A percentile compares a stretch with the other conserved stretches of the same genome.
Conservation (phyloP, 2,329 filamentous ascomycete species). For the Phaeomoniella chlamydospora region DNA sequence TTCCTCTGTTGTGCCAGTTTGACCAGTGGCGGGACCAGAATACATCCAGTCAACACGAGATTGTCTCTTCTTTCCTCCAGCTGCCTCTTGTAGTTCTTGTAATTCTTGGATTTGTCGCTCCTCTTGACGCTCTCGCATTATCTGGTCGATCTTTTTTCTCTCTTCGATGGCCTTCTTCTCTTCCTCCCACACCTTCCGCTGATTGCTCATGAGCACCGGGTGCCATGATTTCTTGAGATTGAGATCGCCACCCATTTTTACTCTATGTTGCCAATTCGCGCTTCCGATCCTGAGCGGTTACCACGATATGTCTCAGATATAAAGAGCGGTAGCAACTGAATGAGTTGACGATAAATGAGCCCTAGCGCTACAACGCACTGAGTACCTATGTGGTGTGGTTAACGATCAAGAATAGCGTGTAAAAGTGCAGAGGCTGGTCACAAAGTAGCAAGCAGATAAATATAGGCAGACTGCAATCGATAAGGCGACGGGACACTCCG, state of each 20-base stretch:
- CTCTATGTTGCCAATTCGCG: no score
- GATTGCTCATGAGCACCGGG: slow-evolving; percentile 79
- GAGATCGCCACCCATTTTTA: slow-evolving; percentile 81
- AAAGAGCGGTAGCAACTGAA: no score
- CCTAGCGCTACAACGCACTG: no score
- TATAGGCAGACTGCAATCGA: no score
- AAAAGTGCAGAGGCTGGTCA: no score
- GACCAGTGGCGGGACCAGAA: slow-evolving; percentile 64
- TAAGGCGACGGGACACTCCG: no score
- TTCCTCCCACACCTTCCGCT: slow-evolving; percentile 77
- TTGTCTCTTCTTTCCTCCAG: slow-evolving; percentile 65
- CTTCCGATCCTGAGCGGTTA: no score
- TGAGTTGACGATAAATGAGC: no score
- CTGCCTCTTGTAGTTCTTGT: slow-evolving; percentile 74
- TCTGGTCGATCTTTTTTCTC: slow-evolving; percentile 82
- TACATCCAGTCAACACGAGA: slow-evolving; percentile 99
- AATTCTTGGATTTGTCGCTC: slow-evolving; percentile 87
- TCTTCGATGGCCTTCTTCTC: slow-evolving; percentile 88
- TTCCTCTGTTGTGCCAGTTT: slow-evolving; percentile 66
- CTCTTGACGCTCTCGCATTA: slow-evolving; percentile 84
- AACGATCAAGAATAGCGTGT: no score
- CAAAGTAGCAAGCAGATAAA: no score
- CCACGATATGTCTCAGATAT: no score
- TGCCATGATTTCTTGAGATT: slow-evolving; percentile 71
- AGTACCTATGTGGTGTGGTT: no score